A percentile compares a stretch with the other conserved stretches of the same genome.
These are phyloP conservation scores for Rhinocladiella similis DNA, from an alignment of 2,329 filamentous ascomycete species.

Conservation along the genomic window DNA sequence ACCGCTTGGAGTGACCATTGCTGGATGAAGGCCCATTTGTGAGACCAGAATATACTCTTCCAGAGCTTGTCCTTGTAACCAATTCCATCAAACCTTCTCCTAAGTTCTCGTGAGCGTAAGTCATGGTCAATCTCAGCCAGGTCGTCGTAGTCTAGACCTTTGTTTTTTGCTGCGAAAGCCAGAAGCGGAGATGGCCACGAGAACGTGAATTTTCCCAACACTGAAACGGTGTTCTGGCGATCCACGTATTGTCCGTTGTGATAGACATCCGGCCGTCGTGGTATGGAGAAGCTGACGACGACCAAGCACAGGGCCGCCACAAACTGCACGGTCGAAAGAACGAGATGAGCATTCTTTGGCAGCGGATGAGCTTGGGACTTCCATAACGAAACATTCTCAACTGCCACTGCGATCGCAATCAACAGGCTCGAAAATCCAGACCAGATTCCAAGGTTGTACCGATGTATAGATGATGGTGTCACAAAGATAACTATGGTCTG, in stretches of 20 bases:
- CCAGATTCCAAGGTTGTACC: conserved; percentile 26
- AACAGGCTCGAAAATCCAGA: conserved; percentile 22
- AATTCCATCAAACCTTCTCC: conserved; percentile 50
- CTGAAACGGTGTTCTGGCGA: conserved; percentile 60
- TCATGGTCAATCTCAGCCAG: conserved; percentile 61
- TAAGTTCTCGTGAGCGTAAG: conserved; percentile 51
- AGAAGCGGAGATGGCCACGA: conserved; percentile 63
- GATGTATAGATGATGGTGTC: conserved; percentile 20
- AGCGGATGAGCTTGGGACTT: conserved; percentile 13
- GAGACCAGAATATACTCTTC: conserved; percentile 59
- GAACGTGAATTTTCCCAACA: conserved; percentile 64
- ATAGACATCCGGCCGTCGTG: conserved; percentile 68
- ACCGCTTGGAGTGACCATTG: conserved; percentile 61
- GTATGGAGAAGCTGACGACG: conserved; percentile 56
- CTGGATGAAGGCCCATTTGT: conserved; percentile 55
- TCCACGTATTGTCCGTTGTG: conserved; percentile 63
- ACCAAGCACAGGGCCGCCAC: conserved; percentile 44
- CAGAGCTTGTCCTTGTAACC: conserved; percentile 52
- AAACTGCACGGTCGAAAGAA: conserved; percentile 29
- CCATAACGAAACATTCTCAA: conserved; percentile 27
- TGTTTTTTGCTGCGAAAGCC: conserved; percentile 55
- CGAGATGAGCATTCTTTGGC: conserved; percentile 21
- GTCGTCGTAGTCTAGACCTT: conserved; percentile 62
- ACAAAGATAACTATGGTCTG: conserved; percentile 26
- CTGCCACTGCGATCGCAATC: conserved; percentile 22